Conservation (phyloP, 768 basidiomycete species). For the Russula foetens region DNA sequence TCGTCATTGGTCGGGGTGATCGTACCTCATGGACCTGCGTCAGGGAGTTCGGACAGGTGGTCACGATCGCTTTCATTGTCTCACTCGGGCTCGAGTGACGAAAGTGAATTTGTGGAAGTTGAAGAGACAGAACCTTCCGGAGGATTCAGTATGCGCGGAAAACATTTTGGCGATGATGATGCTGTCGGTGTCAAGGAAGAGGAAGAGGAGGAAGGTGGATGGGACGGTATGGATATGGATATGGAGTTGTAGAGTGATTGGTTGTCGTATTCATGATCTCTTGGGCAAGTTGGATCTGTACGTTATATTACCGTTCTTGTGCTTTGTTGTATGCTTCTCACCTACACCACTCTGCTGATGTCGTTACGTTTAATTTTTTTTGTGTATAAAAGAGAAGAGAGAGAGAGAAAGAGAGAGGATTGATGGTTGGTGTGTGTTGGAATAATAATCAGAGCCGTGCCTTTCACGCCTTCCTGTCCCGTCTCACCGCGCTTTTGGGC, state of each 20-base stretch:
- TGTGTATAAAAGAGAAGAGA: background rate
- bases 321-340: background rate
- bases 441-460: no score
- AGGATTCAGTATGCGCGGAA: slow-evolving; percentile 24
- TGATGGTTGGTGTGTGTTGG: no score
- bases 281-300: slow-evolving; percentile 1
- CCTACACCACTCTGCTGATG: no score
- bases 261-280: background rate
- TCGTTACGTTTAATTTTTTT: background rate
- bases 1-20: slow-evolving; percentile 7
- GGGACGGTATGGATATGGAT: slow-evolving; percentile 53
- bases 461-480: no score
- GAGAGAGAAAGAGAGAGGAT: no score
- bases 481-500: no score
- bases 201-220: slow-evolving; percentile 35
- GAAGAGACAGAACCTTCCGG: slow-evolving; percentile 4
- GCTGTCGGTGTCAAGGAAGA: slow-evolving; percentile 39
- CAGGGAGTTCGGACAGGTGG: slow-evolving; percentile 30
- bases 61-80: slow-evolving; percentile 24
- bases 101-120: slow-evolving; percentile 24
- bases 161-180: slow-evolving; percentile 35
- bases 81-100: slow-evolving; percentile 31
- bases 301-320: background rate
- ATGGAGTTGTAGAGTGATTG: slow-evolving; percentile 45
- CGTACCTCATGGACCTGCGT: slow-evolving; percentile 1